These are phyloP conservation scores for Anastatica hierochuntica DNA, from an alignment of 345 rosid genomes.

Conservation along the genomic window DNA sequence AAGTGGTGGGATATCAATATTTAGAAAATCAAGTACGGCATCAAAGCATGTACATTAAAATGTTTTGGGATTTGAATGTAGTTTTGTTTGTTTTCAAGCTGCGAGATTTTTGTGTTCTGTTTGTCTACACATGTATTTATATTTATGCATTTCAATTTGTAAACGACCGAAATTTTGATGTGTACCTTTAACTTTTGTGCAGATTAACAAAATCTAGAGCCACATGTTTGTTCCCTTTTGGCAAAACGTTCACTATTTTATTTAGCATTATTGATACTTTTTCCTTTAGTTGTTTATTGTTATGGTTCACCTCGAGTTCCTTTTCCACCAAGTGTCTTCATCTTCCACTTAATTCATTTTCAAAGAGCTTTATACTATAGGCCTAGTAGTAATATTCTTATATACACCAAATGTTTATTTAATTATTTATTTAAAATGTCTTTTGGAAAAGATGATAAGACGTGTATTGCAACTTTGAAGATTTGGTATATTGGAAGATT, in stretches of 20 bases:
- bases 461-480: conserved; percentile 18
- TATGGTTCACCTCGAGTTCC: background rate
- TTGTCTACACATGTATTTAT: background rate
- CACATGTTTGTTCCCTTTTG: conserved; percentile 20
- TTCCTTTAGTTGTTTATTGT: background rate
- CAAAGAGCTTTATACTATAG: conserved; percentile 3
- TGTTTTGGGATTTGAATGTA: background rate
- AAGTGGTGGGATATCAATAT: background rate
- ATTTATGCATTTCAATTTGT: background rate
- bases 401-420: background rate
- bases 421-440: background rate
- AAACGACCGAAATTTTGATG: too few relatives aligned
- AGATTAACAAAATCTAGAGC: background rate
- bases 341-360: conserved; percentile 22
- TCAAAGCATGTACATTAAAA: background rate
- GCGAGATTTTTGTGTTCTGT: background rate
- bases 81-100: background rate
- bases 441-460: conserved; percentile 22
- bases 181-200: too few relatives aligned
- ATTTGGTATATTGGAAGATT: conserved; percentile 13
- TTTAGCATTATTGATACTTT: conserved; percentile 16
- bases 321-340: conserved; percentile 15
- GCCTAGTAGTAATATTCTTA: conserved; percentile 10
- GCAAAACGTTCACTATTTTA: conserved; percentile 11
- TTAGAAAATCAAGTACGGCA: too few relatives aligned